These are phyloP conservation scores for Heterotrichella gracilis DNA, from an alignment of 352 stramenopile species.

Conservation along the genomic window DNA sequence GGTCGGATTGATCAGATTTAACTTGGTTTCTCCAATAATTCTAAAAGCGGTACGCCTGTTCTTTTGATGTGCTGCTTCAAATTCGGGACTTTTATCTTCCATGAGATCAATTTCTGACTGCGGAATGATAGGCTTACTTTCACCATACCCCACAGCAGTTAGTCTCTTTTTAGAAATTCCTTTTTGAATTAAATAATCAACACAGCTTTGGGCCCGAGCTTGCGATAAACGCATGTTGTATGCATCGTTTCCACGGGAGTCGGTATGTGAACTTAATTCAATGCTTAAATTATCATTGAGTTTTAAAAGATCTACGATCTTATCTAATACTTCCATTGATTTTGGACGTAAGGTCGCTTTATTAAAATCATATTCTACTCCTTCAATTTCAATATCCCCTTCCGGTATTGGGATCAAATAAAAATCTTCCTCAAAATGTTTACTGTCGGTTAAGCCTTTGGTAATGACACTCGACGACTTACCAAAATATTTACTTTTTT, in stretches of 20 bases:
- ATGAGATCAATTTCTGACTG: too few species aligned
- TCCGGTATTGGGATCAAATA: background rate
- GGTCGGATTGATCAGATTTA: too few species aligned
- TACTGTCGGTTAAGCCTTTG: background rate
- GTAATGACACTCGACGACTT: too few species aligned
- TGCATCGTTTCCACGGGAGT: background rate
- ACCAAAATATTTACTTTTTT: background rate
- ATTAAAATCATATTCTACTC: background rate
- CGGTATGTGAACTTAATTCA: background rate
- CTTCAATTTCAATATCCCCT: background rate
- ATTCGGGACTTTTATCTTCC: background rate
- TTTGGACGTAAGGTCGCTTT: background rate
- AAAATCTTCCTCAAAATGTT: background rate
- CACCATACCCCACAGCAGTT: background rate
- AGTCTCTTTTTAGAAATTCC: background rate
- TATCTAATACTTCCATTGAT: background rate
- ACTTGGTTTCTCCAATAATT: background rate
- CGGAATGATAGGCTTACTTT: too few species aligned
- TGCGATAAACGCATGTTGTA: background rate
- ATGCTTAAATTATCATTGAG: background rate
- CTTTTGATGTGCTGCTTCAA: background rate
- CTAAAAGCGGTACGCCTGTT: background rate
- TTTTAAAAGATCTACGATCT: background rate
- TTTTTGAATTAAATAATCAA: background rate
- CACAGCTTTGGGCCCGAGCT: background rate